Evolutionary conservation across 129 eudicot species (phyloP), one percentile per base, ranked within the genome.

Genomic region (Arctium lappa): DNA sequence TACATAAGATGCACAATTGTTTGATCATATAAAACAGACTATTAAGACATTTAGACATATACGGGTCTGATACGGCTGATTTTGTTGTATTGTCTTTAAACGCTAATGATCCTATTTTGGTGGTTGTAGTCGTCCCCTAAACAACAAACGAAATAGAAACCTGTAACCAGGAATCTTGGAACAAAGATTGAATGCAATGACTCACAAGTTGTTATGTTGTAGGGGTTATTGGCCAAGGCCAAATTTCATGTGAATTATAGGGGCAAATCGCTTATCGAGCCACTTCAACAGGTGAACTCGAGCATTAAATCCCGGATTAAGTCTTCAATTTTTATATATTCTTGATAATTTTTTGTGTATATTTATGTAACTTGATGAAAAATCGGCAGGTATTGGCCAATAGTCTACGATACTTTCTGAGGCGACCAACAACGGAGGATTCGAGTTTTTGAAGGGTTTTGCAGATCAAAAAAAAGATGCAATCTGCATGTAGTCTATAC

Each of bases 171-270:
- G 42, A 82, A 60, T 77, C 78, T 83, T 83, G 40, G 37, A 62
- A 72, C 44, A 1, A 30, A 60, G 13, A 38, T 46, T 63, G 76
- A 30, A 40, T 22, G 27, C 27, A 22, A 22, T 72, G 5, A 13
- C 75, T 72, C 68, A 77, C 70, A 68, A 8, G 1, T 12, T 33
- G 16, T 62, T 79, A 80, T 78, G 60, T 27, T 63, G 44, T 79
- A 95, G 99, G 99, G 99, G 0, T 84, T 95, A 86, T 86, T 95
- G 90, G 99, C 97, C 0, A 95, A 93, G 89, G 97, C 97, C 3
- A 95, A 95, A 76, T 95, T 95, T 84, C 99, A 95, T 85, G 94
- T 95, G 30, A 93, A 91, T 80, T 95, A 95, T 85, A 88, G 82
- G 87, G 94, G 94, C 29, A 91, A 90, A 85, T 89, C 99, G 29